Conservation (phyloP, 805 yeast species). For the Myxozyma sirexii region DNA sequence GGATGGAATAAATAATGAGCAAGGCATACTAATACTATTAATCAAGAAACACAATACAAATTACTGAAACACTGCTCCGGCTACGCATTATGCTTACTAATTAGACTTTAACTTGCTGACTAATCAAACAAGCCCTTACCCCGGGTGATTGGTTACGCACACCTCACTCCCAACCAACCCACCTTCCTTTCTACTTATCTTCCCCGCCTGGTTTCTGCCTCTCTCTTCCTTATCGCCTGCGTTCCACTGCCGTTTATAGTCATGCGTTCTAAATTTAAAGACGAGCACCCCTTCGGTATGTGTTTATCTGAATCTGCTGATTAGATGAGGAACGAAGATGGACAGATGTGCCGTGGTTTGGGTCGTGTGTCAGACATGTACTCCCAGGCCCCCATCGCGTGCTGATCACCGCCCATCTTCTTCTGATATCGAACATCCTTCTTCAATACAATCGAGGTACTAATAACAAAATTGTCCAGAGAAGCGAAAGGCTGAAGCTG, state of each 20-base stretch:
- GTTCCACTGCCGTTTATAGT: not conserved
- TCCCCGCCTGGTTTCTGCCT: not conserved
- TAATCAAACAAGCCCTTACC: too few species aligned
- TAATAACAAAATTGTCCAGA: constrained; percentile 46
- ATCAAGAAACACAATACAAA: too few species aligned
- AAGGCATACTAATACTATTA: too few species aligned
- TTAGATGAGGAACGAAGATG: not conserved
- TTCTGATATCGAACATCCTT: too few species aligned
- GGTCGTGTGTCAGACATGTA: not conserved
- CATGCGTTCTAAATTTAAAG: constrained; percentile 92
- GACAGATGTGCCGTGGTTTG: not conserved
- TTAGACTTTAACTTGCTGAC: too few species aligned
- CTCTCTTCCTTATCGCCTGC: not conserved
- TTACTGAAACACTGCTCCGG: too few species aligned
- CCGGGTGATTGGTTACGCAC: not conserved
- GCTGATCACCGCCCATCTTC: not conserved
- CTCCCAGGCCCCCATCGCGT: not conserved
- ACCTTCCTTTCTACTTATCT: not conserved
- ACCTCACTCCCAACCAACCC: not conserved
- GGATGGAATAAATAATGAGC: too few species aligned
- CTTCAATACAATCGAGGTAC: not conserved
- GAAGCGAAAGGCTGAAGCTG: constrained; percentile 92
- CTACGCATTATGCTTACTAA: too few species aligned
- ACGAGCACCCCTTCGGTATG: constrained; percentile 92
- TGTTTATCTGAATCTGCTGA: constrained; percentile 30